These are phyloP conservation scores for Chenopodium quinoa DNA, from an alignment of 148 eudicot genomes.

Conservation along the genomic window DNA sequence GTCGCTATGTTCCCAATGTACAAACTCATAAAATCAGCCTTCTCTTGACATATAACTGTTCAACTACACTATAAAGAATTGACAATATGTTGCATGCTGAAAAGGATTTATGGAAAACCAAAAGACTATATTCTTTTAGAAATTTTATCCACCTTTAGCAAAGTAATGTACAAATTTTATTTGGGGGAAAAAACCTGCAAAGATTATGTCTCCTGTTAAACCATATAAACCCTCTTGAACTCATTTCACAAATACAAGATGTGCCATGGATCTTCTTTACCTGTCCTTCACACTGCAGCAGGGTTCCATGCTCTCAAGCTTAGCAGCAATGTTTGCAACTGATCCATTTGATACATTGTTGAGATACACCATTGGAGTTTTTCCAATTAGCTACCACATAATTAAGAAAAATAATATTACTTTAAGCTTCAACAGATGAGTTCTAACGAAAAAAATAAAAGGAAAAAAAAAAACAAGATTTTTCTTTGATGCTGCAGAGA, in stretches of 20 bases:
- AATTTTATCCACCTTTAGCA: neutral
- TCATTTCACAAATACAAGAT: neutral
- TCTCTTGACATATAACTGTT: neutral
- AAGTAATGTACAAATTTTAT: neutral
- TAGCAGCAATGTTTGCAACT: slow-evolving; percentile 89
- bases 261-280: slow-evolving; percentile 32
- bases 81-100: neutral
- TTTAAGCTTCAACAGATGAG: slow-evolving; percentile 2
- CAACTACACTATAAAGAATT: neutral
- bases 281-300: slow-evolving; percentile 98
- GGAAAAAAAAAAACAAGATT: too few species aligned
- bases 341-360: slow-evolving; percentile 73
- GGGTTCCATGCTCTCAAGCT: slow-evolving; percentile 99
- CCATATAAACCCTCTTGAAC: neutral
- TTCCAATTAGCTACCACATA: slow-evolving; percentile 77
- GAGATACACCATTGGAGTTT: slow-evolving; percentile 95
- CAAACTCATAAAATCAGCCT: neutral
- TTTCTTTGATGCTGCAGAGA: slow-evolving; percentile 1
- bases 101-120: neutral
- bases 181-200: neutral
- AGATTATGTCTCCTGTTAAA: neutral
- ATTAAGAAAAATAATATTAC: slow-evolving; percentile 11
- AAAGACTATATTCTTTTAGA: neutral
- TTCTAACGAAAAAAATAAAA: slow-evolving; percentile 4
- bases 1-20: neutral